Percentiles rank a stretch among this genome's conserved stretches.
Conservation (phyloP, 768 basidiomycete genomes). For the Psilocybe azurescens region DNA sequence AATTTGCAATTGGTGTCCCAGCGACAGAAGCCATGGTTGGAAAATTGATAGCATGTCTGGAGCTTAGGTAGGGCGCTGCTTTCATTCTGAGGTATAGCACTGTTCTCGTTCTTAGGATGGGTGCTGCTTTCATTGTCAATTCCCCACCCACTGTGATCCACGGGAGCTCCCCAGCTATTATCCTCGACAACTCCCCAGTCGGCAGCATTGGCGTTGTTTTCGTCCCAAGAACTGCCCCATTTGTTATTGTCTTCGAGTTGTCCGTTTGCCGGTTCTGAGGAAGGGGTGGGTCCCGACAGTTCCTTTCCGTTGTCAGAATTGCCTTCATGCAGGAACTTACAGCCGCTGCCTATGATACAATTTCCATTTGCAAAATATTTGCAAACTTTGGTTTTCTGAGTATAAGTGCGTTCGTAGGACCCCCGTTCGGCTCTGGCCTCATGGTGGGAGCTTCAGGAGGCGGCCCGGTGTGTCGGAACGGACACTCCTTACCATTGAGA, state of each 20-base stretch:
- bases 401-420: background rate
- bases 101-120: no score
- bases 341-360: background rate
- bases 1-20: slow-evolving; percentile 27
- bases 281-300: background rate
- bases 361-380: background rate
- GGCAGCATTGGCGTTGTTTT: background rate
- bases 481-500: slow-evolving; percentile 24
- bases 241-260: slow-evolving; percentile 17
- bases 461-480: slow-evolving; percentile 25
- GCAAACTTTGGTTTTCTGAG: background rate
- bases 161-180: slow-evolving; percentile 7
- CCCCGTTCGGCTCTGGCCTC: background rate
- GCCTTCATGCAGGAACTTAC: background rate
- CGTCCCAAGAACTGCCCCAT: slow-evolving; percentile 14
- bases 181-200: background rate
- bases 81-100: no score
- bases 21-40: slow-evolving; percentile 21
- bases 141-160: slow-evolving; percentile 19
- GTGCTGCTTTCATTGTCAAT: background rate
- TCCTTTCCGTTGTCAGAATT: background rate
- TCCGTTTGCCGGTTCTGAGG: background rate
- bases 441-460: slow-evolving; percentile 10
- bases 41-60: slow-evolving; percentile 17
- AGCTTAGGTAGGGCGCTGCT: background rate